Evolutionary conservation across 768 basidiomycete species (phyloP), one percentile per base, ranked within the genome.

Genomic region (Collybia sordida): DNA sequence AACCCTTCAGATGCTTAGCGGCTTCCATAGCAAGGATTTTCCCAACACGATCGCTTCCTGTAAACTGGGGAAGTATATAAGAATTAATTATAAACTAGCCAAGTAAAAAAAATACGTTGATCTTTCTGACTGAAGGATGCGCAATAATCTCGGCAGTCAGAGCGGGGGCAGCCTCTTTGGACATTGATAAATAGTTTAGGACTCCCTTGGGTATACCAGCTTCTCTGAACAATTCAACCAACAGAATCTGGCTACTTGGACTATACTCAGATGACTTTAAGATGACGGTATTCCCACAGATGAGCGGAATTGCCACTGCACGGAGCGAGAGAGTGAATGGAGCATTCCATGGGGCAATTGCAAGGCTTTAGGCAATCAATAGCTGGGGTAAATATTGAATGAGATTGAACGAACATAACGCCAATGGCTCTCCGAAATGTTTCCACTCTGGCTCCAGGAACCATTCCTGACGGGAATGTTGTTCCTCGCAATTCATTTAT

Each of bases 191-290:
- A 56, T 74, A 77, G 55, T 86, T 83, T 5, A 86, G 56, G 6
- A 82, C 83, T 5, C 83, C 83, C 14, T 67, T 61, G 4, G 85
- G 85, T 1, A 88, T 62, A 1, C 85, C 84, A 0, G 84, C 85
- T 53, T 82, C 78, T 12, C 77, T 66, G 18, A 83, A 69, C 1
- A 78, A 55, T 49, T 81, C 78, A 0, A 67, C 65, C 9, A 78
- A 67, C 6, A 81, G 61, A 6, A 67, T 64, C 47, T 81, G 79
- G 18, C 68, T 72, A 14, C 73, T 64, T 0, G 82, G 81, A 45
- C 72, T 77, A 38, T 66, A 63, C 53, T 82, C 82, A 0, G 80
- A 80, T 11, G 72, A 71, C 50, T 79, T 80, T 38, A 83, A 57
- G 2, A 83, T 70, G 5, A 79, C 74, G 0, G 81, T 80, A 58